These are phyloP conservation scores for Teratosphaeria destructans DNA, from an alignment of 2,329 filamentous ascomycete genomes.

Conservation along the genomic window DNA sequence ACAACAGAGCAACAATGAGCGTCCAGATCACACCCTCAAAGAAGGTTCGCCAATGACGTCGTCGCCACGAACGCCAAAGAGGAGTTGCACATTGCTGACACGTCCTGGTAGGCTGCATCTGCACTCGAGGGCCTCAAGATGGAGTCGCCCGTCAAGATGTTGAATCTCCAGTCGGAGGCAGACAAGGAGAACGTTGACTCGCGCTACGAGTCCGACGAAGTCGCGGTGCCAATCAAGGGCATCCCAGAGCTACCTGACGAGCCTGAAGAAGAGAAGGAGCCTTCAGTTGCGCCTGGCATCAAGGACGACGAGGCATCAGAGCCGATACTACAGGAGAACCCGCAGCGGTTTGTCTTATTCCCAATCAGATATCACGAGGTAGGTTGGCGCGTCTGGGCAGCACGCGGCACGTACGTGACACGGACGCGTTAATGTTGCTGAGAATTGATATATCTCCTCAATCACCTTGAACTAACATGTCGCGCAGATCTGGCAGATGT, in stretches of 20 bases:
- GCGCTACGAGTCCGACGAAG: constrained; percentile 37
- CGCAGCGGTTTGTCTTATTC: constrained; percentile 92
- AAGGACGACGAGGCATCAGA: constrained; percentile 66
- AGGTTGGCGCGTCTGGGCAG: constrained; percentile 33
- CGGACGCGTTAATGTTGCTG: constrained; percentile 17
- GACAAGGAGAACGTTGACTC: constrained; percentile 72
- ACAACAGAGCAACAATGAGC: constrained; percentile 32
- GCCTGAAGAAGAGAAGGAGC: constrained; percentile 17
- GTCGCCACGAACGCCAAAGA: constrained; percentile 24
- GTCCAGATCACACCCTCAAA: constrained; percentile 65
- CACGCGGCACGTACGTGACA: constrained; percentile 2
- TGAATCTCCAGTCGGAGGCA: constrained; percentile 56
- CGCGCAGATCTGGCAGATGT: constrained; percentile 96
- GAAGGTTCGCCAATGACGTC: constrained; percentile 47
- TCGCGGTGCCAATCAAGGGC: constrained; percentile 46
- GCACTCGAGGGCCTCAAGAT: constrained; percentile 84
- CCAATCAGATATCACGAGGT: constrained; percentile 99
- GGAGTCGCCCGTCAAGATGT: constrained; percentile 86
- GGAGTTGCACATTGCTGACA: constrained; percentile 24
- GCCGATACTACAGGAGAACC: constrained; percentile 90
- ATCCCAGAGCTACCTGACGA: constrained; percentile 35
- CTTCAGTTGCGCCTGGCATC: constrained; percentile 41
- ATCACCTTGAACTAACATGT: constrained; percentile 11
- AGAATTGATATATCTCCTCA: constrained; percentile 1
- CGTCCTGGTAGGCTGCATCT: constrained; percentile 60